These are phyloP conservation scores for Aaosphaeria arxii DNA, from an alignment of 2,329 filamentous ascomycete species.

Conservation along the genomic window DNA sequence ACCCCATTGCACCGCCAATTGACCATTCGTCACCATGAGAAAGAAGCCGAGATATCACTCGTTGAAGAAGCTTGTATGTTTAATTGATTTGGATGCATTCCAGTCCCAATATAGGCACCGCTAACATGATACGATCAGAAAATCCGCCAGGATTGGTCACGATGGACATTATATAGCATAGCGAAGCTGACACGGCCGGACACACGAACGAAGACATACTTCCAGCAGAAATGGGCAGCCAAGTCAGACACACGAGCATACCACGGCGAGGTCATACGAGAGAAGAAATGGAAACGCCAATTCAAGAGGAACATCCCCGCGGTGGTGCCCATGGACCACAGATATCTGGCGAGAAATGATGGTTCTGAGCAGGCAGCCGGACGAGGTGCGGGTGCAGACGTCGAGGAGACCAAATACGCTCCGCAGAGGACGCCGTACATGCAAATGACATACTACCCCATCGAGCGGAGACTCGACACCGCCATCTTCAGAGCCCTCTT, in stretches of 20 bases:
- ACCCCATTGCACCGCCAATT: slow-evolving; percentile 9
- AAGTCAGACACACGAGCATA: slow-evolving; percentile 83
- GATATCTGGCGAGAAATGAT: slow-evolving; percentile 75
- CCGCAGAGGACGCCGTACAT: slow-evolving; percentile 74
- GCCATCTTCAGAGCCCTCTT: slow-evolving; percentile 92
- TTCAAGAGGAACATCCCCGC: slow-evolving; percentile 79
- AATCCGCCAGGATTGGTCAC: slow-evolving; percentile 95
- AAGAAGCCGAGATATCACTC: slow-evolving; percentile 60
- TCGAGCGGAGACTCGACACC: slow-evolving; percentile 89
- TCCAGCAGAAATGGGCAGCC: slow-evolving; percentile 96
- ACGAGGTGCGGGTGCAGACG: slow-evolving; percentile 66
- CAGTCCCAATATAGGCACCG: neutral
- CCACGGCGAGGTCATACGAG: slow-evolving; percentile 91
- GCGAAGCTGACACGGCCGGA: slow-evolving; percentile 50
- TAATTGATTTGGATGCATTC: neutral
- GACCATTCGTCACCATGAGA: slow-evolving; percentile 36
- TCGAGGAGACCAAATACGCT: slow-evolving; percentile 10
- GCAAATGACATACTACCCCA: slow-evolving; percentile 90
- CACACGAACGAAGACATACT: slow-evolving; percentile 62
- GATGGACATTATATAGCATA: slow-evolving; percentile 94
- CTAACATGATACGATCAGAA: slow-evolving; percentile 55
- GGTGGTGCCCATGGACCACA: slow-evolving; percentile 80
- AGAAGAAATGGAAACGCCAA: slow-evolving; percentile 91
- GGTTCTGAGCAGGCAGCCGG: slow-evolving; percentile 81
- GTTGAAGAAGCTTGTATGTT: slow-evolving; percentile 62